phyloP scores from a whole-genome alignment of 2,329 filamentous ascomycete species.

The Fusarium sublunatum region DNA sequence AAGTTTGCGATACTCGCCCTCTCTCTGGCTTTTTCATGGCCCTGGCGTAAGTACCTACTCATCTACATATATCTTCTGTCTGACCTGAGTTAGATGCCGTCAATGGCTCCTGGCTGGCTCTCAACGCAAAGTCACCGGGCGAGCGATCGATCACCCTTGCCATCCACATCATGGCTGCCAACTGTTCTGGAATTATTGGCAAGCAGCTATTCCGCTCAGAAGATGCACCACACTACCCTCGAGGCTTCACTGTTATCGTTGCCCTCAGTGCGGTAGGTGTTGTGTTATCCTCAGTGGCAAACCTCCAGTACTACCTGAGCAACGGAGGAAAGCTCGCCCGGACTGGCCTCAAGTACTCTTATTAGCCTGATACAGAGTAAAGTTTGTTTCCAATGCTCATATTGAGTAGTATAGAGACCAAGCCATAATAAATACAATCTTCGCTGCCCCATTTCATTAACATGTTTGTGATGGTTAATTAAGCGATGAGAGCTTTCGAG shows the following conservation, averaged over 20 bases:
- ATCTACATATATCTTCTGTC: background rate
- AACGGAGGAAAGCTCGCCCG: constrained; percentile 22
- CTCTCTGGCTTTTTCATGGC: constrained; percentile 43
- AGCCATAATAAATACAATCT: too few relatives aligned
- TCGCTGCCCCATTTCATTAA: too few relatives aligned
- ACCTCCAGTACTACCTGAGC: constrained; percentile 32
- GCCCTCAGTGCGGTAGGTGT: constrained; percentile 28
- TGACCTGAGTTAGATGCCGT: constrained; percentile 24
- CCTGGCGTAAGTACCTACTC: constrained; percentile 45
- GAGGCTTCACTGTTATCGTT: constrained; percentile 39
- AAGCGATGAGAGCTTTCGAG: too few relatives aligned
- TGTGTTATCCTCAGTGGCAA: constrained; percentile 22
- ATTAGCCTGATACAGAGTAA: background rate
- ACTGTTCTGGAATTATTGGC: constrained; percentile 45
- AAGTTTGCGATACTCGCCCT: constrained; percentile 47
- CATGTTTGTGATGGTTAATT: too few relatives aligned
- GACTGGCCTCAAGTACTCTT: constrained; percentile 15
- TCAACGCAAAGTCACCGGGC: constrained; percentile 43
- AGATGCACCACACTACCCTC: constrained; percentile 42
- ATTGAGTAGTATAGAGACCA: too few relatives aligned
- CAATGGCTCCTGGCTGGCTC: constrained; percentile 45
- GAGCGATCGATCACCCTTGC: constrained; percentile 46
- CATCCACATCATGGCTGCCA: constrained; percentile 47
- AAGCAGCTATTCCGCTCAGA: constrained; percentile 44
- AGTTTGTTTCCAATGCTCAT: too few relatives aligned